Evolutionary conservation across 306 rosid species (phyloP).

Genomic region (Begonia peltatifolia): DNA sequence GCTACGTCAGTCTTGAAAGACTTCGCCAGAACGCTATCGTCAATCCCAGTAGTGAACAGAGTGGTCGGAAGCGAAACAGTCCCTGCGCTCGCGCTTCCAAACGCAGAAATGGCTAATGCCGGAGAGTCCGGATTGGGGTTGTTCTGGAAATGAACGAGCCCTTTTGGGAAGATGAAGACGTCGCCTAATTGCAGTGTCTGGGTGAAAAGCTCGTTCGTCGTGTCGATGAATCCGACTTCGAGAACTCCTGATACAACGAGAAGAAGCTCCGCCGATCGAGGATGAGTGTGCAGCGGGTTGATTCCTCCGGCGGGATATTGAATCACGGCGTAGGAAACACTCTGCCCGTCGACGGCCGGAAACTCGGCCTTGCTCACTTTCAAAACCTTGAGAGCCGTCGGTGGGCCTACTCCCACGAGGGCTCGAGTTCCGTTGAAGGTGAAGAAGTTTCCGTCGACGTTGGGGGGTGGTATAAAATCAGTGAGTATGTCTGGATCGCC

Average conservation of each 20-base stretch:
- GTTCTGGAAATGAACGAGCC: slow-evolving; percentile 36
- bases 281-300: slow-evolving; percentile 49
- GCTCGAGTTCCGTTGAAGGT: slow-evolving; percentile 24
- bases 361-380: slow-evolving; percentile 32
- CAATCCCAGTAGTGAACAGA: slow-evolving; percentile 22
- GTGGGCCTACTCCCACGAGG: background rate
- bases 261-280: slow-evolving; percentile 38
- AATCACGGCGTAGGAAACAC: slow-evolving; percentile 42
- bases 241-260: slow-evolving; percentile 18
- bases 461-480: slow-evolving; percentile 20
- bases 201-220: slow-evolving; percentile 30
- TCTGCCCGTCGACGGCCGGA: slow-evolving; percentile 38
- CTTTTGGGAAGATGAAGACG: slow-evolving; percentile 35
- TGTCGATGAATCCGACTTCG: slow-evolving; percentile 40
- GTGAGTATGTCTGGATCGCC: slow-evolving; percentile 34
- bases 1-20: slow-evolving; percentile 31
- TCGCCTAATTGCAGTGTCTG: slow-evolving; percentile 29
- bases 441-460: slow-evolving; percentile 28
- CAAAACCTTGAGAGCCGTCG: slow-evolving; percentile 10
- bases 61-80: slow-evolving; percentile 25
- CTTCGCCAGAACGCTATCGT: slow-evolving; percentile 28
- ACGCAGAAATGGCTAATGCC: slow-evolving; percentile 29
- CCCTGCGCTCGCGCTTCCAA: slow-evolving; percentile 39
- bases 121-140: slow-evolving; percentile 10
- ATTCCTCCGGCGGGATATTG: slow-evolving; percentile 15